Percentiles rank a stretch among this genome's conserved stretches.
Evolutionary conservation across 139 green algal genomes (phyloP).

Genomic region (Micromonas pusilla): DNA sequence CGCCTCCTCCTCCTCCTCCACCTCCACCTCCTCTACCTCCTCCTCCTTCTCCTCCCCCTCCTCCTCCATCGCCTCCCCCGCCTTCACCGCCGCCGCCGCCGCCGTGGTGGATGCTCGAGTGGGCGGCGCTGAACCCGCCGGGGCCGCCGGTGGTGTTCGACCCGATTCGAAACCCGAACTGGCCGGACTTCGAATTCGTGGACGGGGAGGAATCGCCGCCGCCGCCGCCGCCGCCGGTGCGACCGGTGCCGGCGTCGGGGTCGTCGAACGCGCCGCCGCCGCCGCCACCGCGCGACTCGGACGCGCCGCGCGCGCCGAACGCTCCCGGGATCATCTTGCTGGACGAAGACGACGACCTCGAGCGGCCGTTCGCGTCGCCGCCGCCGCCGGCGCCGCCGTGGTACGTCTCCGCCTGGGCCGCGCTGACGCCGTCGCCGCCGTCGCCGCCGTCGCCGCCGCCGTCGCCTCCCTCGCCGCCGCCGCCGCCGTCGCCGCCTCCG

Average conservation of each 20-base stretch:
- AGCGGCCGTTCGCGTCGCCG: too few species aligned
- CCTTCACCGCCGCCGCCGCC: not conserved
- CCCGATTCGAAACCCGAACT: too few species aligned
- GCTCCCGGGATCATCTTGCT: too few species aligned
- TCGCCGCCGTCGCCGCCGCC: conserved; percentile 1
- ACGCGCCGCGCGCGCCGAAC: too few species aligned
- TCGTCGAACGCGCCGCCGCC: too few species aligned
- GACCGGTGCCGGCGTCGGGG: too few species aligned
- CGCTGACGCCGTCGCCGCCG: not conserved
- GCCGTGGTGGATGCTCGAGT: not conserved
- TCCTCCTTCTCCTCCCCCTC: too few species aligned
- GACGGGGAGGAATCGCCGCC: too few species aligned
- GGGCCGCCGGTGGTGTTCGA: not conserved
- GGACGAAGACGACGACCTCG: too few species aligned
- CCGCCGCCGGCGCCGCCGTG: not conserved
- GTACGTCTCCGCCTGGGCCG: not conserved
- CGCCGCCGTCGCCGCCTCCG: not conserved
- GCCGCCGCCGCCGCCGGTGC: too few species aligned
- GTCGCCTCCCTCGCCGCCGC: not conserved
- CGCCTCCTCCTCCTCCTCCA: not conserved
- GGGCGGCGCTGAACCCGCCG: not conserved
- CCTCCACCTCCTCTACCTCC: not conserved
- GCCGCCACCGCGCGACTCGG: too few species aligned
- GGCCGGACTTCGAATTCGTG: too few species aligned
- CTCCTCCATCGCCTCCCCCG: not conserved